Evolutionary conservation across 2,329 filamentous ascomycete genomes (phyloP).

Genomic region (Pseudofabraea citricarpa): DNA sequence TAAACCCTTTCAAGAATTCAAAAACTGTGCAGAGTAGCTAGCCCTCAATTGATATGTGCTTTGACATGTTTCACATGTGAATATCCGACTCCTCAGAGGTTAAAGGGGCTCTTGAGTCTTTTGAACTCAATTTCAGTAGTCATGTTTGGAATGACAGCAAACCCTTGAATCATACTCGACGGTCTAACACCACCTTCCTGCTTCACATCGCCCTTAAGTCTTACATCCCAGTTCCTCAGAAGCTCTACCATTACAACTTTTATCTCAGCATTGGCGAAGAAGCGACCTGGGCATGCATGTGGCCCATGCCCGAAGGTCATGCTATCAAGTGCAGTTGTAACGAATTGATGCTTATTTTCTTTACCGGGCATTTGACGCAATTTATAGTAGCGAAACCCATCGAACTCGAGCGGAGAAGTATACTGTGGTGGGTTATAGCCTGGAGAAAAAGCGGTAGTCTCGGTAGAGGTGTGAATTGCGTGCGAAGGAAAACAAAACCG

Average conservation of each 20-base stretch:
- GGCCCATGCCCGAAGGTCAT: slow-evolving; percentile 36
- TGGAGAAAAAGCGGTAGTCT: neutral
- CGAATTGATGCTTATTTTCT: slow-evolving; percentile 28
- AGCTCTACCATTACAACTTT: slow-evolving; percentile 27
- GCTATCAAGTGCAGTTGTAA: slow-evolving; percentile 29
- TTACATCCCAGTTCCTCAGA: slow-evolving; percentile 25
- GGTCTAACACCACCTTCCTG: slow-evolving; percentile 27
- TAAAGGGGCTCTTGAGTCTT: neutral
- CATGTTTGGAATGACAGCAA: slow-evolving; percentile 2
- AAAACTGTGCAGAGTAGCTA: too few relatives aligned
- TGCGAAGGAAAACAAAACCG: slow-evolving; percentile 26
- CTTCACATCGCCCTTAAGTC: slow-evolving; percentile 71
- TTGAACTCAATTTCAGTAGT: slow-evolving; percentile 6
- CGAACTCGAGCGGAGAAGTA: slow-evolving; percentile 14
- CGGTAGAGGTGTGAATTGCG: slow-evolving; percentile 5
- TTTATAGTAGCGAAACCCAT: slow-evolving; percentile 19
- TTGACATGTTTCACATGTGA: too few relatives aligned
- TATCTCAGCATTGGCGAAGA: slow-evolving; percentile 35
- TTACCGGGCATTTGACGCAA: slow-evolving; percentile 16
- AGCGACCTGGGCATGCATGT: slow-evolving; percentile 38
- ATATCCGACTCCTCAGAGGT: too few relatives aligned
- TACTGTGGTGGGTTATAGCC: neutral
- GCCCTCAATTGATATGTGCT: too few relatives aligned
- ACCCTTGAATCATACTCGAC: neutral
- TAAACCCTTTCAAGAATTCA: too few relatives aligned